phyloP scores from a whole-genome alignment of 1,284 basidiomycete genomes.

The Schizopora paradoxa region DNA sequence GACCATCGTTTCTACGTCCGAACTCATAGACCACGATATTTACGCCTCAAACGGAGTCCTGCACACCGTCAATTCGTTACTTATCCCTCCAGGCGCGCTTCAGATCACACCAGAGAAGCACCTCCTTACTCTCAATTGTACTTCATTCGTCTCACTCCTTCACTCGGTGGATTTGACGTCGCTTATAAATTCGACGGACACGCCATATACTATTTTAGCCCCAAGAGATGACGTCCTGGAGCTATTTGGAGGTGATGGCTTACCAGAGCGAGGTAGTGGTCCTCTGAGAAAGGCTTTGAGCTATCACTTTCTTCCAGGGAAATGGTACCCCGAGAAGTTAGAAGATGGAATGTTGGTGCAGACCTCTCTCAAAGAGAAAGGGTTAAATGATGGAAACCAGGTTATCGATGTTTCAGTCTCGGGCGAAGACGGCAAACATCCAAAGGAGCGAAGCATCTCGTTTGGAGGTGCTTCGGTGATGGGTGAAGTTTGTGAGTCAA shows the following conservation, averaged over 20 bases:
- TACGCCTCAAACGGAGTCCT: conserved; percentile 94
- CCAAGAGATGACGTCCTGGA: conserved; percentile 83
- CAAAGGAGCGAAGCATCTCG: conserved; percentile 53
- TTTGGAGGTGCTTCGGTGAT: conserved; percentile 85
- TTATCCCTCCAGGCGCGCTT: conserved; percentile 75
- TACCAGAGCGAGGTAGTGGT: conserved; percentile 61
- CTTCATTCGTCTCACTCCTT: conserved; percentile 83
- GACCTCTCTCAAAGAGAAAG: conserved; percentile 68
- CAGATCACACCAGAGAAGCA: conserved; percentile 90
- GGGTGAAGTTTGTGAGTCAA: conserved; percentile 62
- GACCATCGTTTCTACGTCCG: conserved; percentile 60
- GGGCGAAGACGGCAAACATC: conserved; percentile 38
- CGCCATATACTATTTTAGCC: conserved; percentile 79
- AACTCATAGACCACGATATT: conserved; percentile 68
- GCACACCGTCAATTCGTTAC: conserved; percentile 81
- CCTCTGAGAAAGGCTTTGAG: conserved; percentile 63
- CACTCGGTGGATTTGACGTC: conserved; percentile 75
- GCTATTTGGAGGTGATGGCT: conserved; percentile 39
- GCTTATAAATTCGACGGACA: conserved; percentile 74
- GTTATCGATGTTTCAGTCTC: conserved; percentile 69
- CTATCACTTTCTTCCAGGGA: conserved; percentile 87
- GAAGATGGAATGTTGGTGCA: conserved; percentile 70
- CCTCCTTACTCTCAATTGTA: conserved; percentile 85
- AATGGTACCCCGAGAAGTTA: conserved; percentile 65
- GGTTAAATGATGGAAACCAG: conserved; percentile 65